Evolutionary conservation across 1,139 yeast species (phyloP).

Genomic region (Taphrina pruni): DNA sequence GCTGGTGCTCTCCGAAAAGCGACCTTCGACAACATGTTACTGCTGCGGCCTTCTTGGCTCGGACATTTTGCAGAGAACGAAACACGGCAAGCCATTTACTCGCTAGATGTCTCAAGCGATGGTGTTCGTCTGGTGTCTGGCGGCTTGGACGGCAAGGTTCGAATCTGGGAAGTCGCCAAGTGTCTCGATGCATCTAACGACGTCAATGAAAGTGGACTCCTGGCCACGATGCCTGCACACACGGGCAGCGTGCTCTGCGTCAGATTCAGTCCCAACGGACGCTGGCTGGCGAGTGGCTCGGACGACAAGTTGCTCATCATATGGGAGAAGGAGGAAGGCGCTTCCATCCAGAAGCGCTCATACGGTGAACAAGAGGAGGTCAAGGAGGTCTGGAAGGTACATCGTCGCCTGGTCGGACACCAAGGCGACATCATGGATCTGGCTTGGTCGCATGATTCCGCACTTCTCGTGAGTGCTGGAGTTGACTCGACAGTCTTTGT

Average conservation of each 20-base stretch:
- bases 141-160: constrained; percentile 86
- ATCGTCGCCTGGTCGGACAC: constrained; percentile 85
- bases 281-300: constrained; percentile 90
- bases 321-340: constrained; percentile 86
- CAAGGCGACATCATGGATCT: constrained; percentile 96
- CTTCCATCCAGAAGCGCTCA: constrained; percentile 33
- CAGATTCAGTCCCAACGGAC: constrained; percentile 87
- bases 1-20: neutral
- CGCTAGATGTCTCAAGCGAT: constrained; percentile 79
- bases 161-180: constrained; percentile 82
- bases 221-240: constrained; percentile 82
- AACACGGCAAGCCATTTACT: constrained; percentile 57
- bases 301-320: constrained; percentile 90
- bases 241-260: constrained; percentile 92
- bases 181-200: constrained; percentile 50
- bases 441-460: constrained; percentile 97
- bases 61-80: constrained; percentile 38
- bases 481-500: constrained; percentile 87
- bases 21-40: constrained; percentile 1
- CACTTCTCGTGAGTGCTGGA: constrained; percentile 89
- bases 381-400: constrained; percentile 43
- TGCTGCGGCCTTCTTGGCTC: constrained; percentile 39
- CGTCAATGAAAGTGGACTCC: constrained; percentile 59
- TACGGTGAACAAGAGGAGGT: constrained; percentile 40
- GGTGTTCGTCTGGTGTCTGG: constrained; percentile 90